Evolutionary conservation across 352 stramenopile species (phyloP).

Genomic region (Pythium phragmiticola): DNA sequence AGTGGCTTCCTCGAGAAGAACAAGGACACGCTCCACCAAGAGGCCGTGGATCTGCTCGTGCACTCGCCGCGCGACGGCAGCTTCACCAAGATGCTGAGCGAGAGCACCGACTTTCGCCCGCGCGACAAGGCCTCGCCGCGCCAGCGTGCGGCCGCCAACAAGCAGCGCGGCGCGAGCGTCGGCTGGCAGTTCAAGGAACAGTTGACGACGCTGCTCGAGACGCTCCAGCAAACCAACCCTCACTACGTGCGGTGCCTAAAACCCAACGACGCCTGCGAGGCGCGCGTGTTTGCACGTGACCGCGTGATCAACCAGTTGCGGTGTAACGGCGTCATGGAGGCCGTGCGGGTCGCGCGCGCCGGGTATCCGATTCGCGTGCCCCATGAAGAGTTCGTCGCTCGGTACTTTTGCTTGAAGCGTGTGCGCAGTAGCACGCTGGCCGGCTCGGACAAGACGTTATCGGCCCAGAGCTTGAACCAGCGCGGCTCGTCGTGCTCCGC

Average conservation of each 20-base stretch:
- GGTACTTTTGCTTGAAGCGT: slow-evolving; percentile 73
- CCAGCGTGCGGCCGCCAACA: slow-evolving; percentile 54
- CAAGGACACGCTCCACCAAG: slow-evolving; percentile 82
- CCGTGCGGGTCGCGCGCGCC: slow-evolving; percentile 78
- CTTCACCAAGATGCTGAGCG: slow-evolving; percentile 70
- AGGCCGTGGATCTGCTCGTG: slow-evolving; percentile 77
- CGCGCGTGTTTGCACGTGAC: slow-evolving; percentile 56
- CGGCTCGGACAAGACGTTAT: slow-evolving; percentile 29
- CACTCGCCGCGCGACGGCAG: slow-evolving; percentile 69
- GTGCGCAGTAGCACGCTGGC: slow-evolving; percentile 40
- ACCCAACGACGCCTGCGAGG: slow-evolving; percentile 78
- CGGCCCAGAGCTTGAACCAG: slow-evolving; percentile 48
- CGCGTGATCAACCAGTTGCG: slow-evolving; percentile 85
- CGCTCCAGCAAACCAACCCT: slow-evolving; percentile 64
- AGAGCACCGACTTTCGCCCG: slow-evolving; percentile 53
- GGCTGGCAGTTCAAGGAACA: slow-evolving; percentile 87
- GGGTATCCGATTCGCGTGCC: slow-evolving; percentile 83
- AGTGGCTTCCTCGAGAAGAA: slow-evolving; percentile 85
- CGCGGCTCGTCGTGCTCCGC: slow-evolving; percentile 34
- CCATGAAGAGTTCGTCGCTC: slow-evolving; percentile 67
- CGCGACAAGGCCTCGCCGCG: slow-evolving; percentile 55
- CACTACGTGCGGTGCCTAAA: slow-evolving; percentile 92
- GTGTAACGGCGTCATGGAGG: slow-evolving; percentile 85
- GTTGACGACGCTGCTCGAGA: slow-evolving; percentile 70
- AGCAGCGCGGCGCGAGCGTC: slow-evolving; percentile 75